Evolutionary conservation across 164 flowering plant species (phyloP).

Genomic region (Dillenia suffruticosa): DNA sequence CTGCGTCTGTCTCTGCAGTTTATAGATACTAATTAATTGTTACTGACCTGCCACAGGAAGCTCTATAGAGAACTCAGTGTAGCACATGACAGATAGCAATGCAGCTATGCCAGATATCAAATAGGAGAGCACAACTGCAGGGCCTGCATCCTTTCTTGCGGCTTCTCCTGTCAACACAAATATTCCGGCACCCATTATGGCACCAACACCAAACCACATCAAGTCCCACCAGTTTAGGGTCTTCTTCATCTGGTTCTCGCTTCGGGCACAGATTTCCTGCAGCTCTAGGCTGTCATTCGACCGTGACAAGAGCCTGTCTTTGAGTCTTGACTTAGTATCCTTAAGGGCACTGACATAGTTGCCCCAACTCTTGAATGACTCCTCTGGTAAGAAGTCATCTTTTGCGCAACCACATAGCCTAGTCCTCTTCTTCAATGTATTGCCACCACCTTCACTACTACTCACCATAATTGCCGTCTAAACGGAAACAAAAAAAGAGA

Average conservation of each 20-base stretch:
- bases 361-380: slow-evolving; percentile 41
- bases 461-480: slow-evolving; percentile 9
- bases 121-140: slow-evolving; percentile 40
- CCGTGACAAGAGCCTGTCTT: slow-evolving; percentile 29
- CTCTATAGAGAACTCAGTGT: slow-evolving; percentile 49
- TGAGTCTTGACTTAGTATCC: slow-evolving; percentile 25
- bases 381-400: slow-evolving; percentile 41
- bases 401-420: slow-evolving; percentile 23
- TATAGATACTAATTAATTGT: no score
- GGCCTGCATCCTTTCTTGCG: slow-evolving; percentile 30
- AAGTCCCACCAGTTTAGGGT: slow-evolving; percentile 51
- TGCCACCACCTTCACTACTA: neutral
- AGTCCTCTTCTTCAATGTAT: slow-evolving; percentile 10
- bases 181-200: slow-evolving; percentile 45
- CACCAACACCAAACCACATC: slow-evolving; percentile 44
- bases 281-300: slow-evolving; percentile 35
- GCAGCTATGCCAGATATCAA: slow-evolving; percentile 35
- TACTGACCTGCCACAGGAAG: slow-evolving; percentile 26
- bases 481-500: neutral
- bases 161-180: slow-evolving; percentile 50
- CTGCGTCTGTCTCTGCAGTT: no score
- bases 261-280: slow-evolving; percentile 20
- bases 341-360: slow-evolving; percentile 27
- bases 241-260: slow-evolving; percentile 41
- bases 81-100: slow-evolving; percentile 43